Evolutionary conservation across 1,284 basidiomycete genomes (phyloP), one percentile per base, ranked within the genome.

Genomic region (Cutaneotrichosporon sp.): DNA sequence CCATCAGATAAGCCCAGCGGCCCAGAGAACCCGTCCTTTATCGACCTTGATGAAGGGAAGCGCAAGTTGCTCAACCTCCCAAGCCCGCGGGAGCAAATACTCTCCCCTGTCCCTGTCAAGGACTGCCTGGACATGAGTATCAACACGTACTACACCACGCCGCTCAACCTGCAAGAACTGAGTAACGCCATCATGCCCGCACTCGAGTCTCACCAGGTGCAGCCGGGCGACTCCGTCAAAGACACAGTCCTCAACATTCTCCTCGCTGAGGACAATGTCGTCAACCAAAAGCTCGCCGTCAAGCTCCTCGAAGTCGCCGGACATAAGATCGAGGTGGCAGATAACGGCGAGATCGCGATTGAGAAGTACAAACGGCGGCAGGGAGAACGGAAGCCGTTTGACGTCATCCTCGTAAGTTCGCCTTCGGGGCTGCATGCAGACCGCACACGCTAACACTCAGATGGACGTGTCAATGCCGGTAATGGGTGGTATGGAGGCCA

Each of bases 381-480:
- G 47, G 34, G 60, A 24, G 66, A 62, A 33, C 46, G 64, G 61
- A 82, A 81, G 65, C 86, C 87, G 19, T 92, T 88, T 67, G 86
- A 92, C 71, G 85, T 93, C 62, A 88, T 93, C 61, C 79, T 92
- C 27, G 88, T 90, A 59, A 63, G 84, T 80, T 41, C 9, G 2
- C 24, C 9, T 19, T 17, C 10, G n/a, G n/a, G n/a, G 9, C 8
- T 4, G 16, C 51, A 19, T 48, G n/a, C n/a, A n/a, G n/a, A n/a
- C n/a, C n/a, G n/a, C n/a, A n/a, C n/a, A n/a, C 10, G 25, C 53
- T 47, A 51, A 50, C 65, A 67, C 14, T n/a, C 62, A 96, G 84
- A 97, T 98, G 96, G 94, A 98, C 67, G 89, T 97, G 17, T 93
- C 89, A 4, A 96, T 96, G 92, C 92, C 91, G 12, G 86, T 93